Percentiles rank a stretch among this genome's conserved stretches.
Evolutionary conservation across 2,329 filamentous ascomycete genomes (phyloP).

Genomic region (Penicillium sp.): DNA sequence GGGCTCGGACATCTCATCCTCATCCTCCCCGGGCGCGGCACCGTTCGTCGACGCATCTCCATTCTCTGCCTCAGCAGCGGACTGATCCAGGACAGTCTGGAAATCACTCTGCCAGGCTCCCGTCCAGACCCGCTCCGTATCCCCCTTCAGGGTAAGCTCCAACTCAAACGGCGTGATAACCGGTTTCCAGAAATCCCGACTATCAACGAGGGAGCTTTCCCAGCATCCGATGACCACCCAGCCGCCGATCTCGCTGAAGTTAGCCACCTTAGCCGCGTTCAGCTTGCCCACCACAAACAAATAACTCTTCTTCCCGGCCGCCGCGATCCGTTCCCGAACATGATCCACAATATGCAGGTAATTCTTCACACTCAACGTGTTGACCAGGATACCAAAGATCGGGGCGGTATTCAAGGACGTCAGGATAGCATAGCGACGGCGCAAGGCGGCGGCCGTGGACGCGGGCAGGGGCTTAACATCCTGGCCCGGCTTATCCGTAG

Average conservation of each 20-base stretch:
- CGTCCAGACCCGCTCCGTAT: constrained; percentile 72
- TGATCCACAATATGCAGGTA: constrained; percentile 73
- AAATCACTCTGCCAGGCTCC: constrained; percentile 85
- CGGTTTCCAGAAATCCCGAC: constrained; percentile 76
- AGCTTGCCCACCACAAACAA: constrained; percentile 94
- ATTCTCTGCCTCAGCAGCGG: too few relatives aligned
- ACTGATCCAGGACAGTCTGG: constrained; percentile 55
- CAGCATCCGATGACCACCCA: constrained; percentile 98
- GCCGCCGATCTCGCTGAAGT: constrained; percentile 87
- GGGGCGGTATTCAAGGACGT: constrained; percentile 72
- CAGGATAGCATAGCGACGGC: constrained; percentile 79
- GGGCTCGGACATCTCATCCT: constrained; percentile 61
- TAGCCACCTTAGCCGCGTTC: constrained; percentile 89
- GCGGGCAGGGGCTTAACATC: constrained; percentile 38
- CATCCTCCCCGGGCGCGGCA: constrained; percentile 24
- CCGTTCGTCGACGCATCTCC: too few relatives aligned
- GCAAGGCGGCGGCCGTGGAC: constrained; percentile 53
- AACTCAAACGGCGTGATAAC: constrained; percentile 92
- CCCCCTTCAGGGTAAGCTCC: constrained; percentile 63
- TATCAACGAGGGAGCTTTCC: constrained; percentile 89
- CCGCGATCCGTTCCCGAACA: constrained; percentile 62
- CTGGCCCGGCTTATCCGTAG: constrained; percentile 41
- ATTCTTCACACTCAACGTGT: constrained; percentile 84
- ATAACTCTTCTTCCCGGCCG: constrained; percentile 86
- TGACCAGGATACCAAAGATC: constrained; percentile 88